Percentiles rank a stretch among this genome's conserved stretches.
Conservation (phyloP, 805 yeast genomes). For the Candida ovalis region DNA sequence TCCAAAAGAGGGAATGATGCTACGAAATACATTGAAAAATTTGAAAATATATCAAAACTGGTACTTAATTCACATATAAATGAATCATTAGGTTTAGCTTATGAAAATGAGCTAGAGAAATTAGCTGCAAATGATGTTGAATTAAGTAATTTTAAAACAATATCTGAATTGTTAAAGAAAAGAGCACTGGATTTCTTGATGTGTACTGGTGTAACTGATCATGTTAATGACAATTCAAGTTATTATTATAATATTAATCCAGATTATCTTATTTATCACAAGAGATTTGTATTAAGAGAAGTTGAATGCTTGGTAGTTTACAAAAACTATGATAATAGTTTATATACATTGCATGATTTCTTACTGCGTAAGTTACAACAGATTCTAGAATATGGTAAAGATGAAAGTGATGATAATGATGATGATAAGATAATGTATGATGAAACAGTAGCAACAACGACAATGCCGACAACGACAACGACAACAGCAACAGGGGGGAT, state of each 20-base stretch:
- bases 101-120: constrained; percentile 10
- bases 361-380: constrained; percentile 18
- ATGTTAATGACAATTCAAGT: constrained; percentile 18
- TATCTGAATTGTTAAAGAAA: constrained; percentile 9
- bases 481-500: too few species aligned
- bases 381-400: constrained; percentile 18
- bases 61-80: not conserved
- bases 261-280: constrained; percentile 12
- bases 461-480: too few species aligned
- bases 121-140: constrained; percentile 3
- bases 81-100: constrained; percentile 2
- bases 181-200: constrained; percentile 14
- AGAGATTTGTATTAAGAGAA: constrained; percentile 13
- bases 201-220: constrained; percentile 17
- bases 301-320: constrained; percentile 15
- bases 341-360: constrained; percentile 11
- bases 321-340: constrained; percentile 19
- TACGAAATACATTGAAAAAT: constrained; percentile 5
- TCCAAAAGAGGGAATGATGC: constrained; percentile 6
- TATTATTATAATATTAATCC: constrained; percentile 19
- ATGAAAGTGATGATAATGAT: constrained; percentile 16
- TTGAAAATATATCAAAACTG: constrained; percentile 6
- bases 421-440: constrained; percentile 14
- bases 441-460: not conserved
- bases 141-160: constrained; percentile 8